Base-by-base conservation (phyloP, 441 rosid species). In the Gossypium schwendimanii region DNA sequence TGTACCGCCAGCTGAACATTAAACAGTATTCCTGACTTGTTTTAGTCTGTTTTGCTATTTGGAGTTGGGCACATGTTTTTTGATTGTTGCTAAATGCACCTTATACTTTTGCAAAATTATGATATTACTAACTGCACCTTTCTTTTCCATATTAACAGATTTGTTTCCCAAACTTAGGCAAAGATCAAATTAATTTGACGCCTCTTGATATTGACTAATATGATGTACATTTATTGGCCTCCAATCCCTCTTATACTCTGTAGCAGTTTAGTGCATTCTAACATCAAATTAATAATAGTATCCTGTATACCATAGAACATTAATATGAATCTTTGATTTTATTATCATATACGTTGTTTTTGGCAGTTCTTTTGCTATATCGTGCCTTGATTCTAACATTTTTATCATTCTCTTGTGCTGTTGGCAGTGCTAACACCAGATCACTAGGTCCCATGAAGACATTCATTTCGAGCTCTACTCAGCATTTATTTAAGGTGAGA, bases 381-480 rank as follows among this genome's bases (percentile, higher is more conserved):
- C 73, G 9, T 68, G 53, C 26, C 33, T 15, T 11, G 20, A 17
- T 65, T 45, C 23, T 18, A 45, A 53, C 67, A 14, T 50, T 23
- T 7, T 24, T 72, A 21, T 21, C 77, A 76, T 28, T 71, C 2
- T 21, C 17, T 55, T 8, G 49, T 58, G 36, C 41, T 72, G 61
- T 71, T 78, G 68, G 82, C 96, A 92, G 97, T 90, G 87, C 92
- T 92, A 76, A 85, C 92, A 44, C 88, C 91, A 45, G 87, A 80
- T 77, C 87, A 87, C 73, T 91, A 89, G 89, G 81, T 84, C 68
- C 33, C 59, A 68, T 82, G 63, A 76, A 79, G 84, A 76, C 78
- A 70, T 60, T 76, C 65, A 75, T 82, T 81, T 72, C 75, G 80
- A 65, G 84, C 76, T 59, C 73, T 69, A 41, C 69, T 67, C 61